Evolutionary conservation across 768 basidiomycete genomes (phyloP).

Genomic region (Exidia glandulosa): DNA sequence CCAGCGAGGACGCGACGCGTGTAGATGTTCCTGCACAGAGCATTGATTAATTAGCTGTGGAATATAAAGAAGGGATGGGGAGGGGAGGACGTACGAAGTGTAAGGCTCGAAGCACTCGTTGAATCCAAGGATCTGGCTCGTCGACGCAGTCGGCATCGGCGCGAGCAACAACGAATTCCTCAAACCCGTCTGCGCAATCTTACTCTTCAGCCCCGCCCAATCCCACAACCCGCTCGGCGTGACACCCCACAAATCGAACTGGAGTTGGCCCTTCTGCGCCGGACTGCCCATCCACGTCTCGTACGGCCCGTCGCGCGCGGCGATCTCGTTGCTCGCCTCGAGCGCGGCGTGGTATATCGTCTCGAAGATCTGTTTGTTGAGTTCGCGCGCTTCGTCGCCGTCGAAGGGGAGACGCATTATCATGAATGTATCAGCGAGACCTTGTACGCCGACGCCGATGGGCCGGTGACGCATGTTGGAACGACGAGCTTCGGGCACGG

Average conservation of each 20-base stretch:
- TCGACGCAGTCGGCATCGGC: conserved; percentile 99
- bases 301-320: conserved; percentile 69
- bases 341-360: conserved; percentile 95
- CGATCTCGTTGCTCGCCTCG: conserved; percentile 84
- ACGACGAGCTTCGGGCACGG: conserved; percentile 77
- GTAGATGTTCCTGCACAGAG: conserved; percentile 97
- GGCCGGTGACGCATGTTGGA: conserved; percentile 98
- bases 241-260: conserved; percentile 93
- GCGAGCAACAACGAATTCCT: conserved; percentile 84
- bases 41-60: conserved; percentile 2
- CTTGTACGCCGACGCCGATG: conserved; percentile 94
- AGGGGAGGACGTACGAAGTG: conserved; percentile 41
- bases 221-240: conserved; percentile 89
- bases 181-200: conserved; percentile 70
- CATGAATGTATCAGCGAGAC: conserved; percentile 98
- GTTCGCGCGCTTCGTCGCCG: conserved; percentile 67
- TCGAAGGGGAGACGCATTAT: conserved; percentile 93
- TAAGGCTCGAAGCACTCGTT: conserved; percentile 99
- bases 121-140: conserved; percentile 94
- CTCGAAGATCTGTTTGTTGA: conserved; percentile 96
- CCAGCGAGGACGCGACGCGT: conserved; percentile 98
- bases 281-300: conserved; percentile 87
- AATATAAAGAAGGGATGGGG: background rate
- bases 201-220: conserved; percentile 78
- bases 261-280: conserved; percentile 76